These are phyloP conservation scores for Ampelomyces quisqualis DNA, from an alignment of 2,329 filamentous ascomycete species.

Conservation along the genomic window DNA sequence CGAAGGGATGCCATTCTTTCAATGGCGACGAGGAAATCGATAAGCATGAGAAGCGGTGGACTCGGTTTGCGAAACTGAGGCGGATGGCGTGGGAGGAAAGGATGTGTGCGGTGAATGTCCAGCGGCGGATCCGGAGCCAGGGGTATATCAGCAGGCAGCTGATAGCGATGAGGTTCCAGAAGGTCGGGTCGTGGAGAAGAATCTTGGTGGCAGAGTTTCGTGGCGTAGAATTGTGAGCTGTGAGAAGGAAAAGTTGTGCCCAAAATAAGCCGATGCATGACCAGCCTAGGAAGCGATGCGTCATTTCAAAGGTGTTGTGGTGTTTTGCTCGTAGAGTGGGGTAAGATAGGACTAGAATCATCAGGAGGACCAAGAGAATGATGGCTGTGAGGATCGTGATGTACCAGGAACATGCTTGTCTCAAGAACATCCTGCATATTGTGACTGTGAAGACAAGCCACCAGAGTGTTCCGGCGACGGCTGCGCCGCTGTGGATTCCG, in stretches of 20 bases:
- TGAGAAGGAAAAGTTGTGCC: slow-evolving; percentile 24
- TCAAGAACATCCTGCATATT: slow-evolving; percentile 27
- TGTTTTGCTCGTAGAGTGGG: slow-evolving; percentile 22
- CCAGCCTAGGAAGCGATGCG: slow-evolving; percentile 42
- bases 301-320: slow-evolving; percentile 40
- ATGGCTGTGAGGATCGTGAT: slow-evolving; percentile 25
- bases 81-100: slow-evolving; percentile 72
- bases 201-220: not conserved
- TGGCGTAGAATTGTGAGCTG: slow-evolving; percentile 1
- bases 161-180: slow-evolving; percentile 69
- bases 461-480: slow-evolving; percentile 43
- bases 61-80: slow-evolving; percentile 52
- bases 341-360: slow-evolving; percentile 28
- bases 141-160: slow-evolving; percentile 68
- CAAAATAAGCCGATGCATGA: slow-evolving; percentile 32
- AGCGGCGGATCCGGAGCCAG: slow-evolving; percentile 70
- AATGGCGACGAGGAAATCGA: slow-evolving; percentile 33
- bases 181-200: slow-evolving; percentile 21
- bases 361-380: slow-evolving; percentile 20
- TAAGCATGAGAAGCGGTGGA: slow-evolving; percentile 37
- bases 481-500: slow-evolving; percentile 39
- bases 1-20: slow-evolving; percentile 43
- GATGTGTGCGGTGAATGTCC: slow-evolving; percentile 63
- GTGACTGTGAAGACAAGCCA: slow-evolving; percentile 45
- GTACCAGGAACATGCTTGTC: slow-evolving; percentile 9